These are phyloP conservation scores for Tuctoria greenei DNA, from an alignment of 176 grass and related monocot species.

Conservation along the genomic window DNA sequence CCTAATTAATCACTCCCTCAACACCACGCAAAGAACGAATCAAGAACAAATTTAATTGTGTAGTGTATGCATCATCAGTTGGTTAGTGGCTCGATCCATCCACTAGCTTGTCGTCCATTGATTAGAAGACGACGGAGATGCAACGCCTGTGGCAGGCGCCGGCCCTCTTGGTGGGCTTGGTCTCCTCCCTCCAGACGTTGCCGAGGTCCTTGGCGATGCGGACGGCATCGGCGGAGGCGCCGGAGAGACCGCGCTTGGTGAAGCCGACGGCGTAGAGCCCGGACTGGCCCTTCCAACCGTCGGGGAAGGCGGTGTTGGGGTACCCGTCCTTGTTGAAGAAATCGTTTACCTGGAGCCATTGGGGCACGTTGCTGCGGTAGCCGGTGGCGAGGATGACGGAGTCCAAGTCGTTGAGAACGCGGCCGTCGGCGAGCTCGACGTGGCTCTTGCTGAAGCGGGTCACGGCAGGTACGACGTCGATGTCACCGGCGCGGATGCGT, in stretches of 20 bases:
- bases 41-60: constrained; percentile 40
- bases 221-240: constrained; percentile 75
- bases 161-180: constrained; percentile 56
- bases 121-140: constrained; percentile 73
- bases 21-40: constrained; percentile 39
- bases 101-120: too few relatives aligned
- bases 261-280: constrained; percentile 93
- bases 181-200: constrained; percentile 76
- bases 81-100: too few relatives aligned
- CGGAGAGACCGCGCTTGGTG: constrained; percentile 65
- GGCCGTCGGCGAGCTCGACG: constrained; percentile 66
- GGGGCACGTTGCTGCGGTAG: constrained; percentile 76
- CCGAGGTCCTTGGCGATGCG: constrained; percentile 64
- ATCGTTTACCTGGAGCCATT: constrained; percentile 73
- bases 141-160: constrained; percentile 72
- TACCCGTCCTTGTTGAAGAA: constrained; percentile 84
- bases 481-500: constrained; percentile 55
- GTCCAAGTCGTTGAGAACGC: constrained; percentile 42
- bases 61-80: background rate
- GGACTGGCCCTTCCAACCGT: constrained; percentile 60
- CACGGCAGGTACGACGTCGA: constrained; percentile 59
- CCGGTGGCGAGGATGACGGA: constrained; percentile 81
- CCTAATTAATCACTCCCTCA: background rate
- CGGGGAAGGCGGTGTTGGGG: constrained; percentile 64
- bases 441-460: constrained; percentile 35